Conservation (phyloP, 352 stramenopile species). For the Phytophthora agathidicida region DNA sequence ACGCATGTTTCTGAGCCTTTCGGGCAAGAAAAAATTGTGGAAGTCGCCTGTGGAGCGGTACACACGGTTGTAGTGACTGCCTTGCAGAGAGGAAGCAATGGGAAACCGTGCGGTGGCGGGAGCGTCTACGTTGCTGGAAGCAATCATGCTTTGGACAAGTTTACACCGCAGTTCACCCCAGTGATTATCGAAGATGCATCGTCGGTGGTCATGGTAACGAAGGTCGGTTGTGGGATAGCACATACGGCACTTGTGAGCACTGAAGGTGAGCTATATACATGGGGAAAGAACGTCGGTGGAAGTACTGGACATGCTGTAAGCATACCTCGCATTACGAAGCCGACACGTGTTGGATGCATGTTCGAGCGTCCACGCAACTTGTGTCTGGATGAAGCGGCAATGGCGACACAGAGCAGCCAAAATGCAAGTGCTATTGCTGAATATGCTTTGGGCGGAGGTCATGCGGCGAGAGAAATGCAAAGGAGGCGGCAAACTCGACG, state of each 20-base stretch:
- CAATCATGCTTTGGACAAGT: constrained; percentile 65
- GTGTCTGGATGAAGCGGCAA: constrained; percentile 37
- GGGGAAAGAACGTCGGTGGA: constrained; percentile 73
- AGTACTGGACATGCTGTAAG: constrained; percentile 61
- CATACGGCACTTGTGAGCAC: constrained; percentile 69
- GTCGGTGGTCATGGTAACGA: constrained; percentile 29
- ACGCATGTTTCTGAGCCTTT: constrained; percentile 51
- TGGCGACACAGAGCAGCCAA: constrained; percentile 62
- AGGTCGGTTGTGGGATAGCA: constrained; percentile 68
- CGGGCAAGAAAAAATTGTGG: constrained; percentile 48
- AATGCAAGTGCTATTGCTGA: constrained; percentile 58
- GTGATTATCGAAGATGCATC: constrained; percentile 30
- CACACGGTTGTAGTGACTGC: constrained; percentile 67
- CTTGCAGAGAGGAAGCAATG: constrained; percentile 13
- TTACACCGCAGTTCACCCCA: constrained; percentile 59
- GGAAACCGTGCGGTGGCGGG: constrained; percentile 29
- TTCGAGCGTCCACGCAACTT: constrained; percentile 67
- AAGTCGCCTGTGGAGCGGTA: constrained; percentile 70
- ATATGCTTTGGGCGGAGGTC: constrained; percentile 44
- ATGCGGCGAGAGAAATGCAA: constrained; percentile 15
- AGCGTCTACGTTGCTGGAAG: constrained; percentile 69
- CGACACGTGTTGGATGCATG: constrained; percentile 63
- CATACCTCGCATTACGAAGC: constrained; percentile 38
- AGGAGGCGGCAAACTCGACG: constrained; percentile 13
- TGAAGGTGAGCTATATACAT: constrained; percentile 76